These are phyloP conservation scores for Zelopaecilomyces penicillatus DNA, from an alignment of 2,329 filamentous ascomycete species.

Conservation along the genomic window DNA sequence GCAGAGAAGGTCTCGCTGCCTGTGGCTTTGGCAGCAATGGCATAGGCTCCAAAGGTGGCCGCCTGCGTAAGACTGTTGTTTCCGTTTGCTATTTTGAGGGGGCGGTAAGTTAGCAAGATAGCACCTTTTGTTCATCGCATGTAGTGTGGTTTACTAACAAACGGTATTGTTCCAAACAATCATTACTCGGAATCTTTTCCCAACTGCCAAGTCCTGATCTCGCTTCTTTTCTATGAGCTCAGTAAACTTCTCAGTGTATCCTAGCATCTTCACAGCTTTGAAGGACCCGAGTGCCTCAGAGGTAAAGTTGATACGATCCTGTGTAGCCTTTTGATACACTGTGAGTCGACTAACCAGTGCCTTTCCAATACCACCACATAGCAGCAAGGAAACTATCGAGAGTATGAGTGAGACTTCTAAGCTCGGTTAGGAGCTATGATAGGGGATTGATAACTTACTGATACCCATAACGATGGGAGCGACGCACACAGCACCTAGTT, in stretches of 20 bases:
- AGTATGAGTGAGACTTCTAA: neutral
- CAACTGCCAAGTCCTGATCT: constrained; percentile 16
- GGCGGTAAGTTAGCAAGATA: neutral
- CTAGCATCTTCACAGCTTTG: constrained; percentile 27
- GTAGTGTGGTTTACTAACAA: constrained; percentile 11
- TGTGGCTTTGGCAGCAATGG: constrained; percentile 18
- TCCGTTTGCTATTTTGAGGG: constrained; percentile 15
- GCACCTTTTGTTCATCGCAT: neutral
- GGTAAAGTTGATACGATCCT: constrained; percentile 25
- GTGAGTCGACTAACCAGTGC: constrained; percentile 21
- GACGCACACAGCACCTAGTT: constrained; percentile 25
- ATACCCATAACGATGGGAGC: constrained; percentile 23
- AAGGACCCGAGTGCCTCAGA: constrained; percentile 23
- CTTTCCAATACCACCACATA: constrained; percentile 16
- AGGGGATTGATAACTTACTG: constrained; percentile 13
- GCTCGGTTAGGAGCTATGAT: no score
- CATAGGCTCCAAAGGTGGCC: constrained; percentile 23
- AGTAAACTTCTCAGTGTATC: constrained; percentile 19
- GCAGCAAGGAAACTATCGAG: constrained; percentile 14
- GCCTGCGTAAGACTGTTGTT: constrained; percentile 19
- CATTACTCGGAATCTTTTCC: constrained; percentile 18
- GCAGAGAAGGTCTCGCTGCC: constrained; percentile 19
- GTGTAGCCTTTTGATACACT: constrained; percentile 23
- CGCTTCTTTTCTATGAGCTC: constrained; percentile 17
- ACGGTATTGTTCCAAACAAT: constrained; percentile 20